phyloP scores from a whole-genome alignment of 2,329 filamentous ascomycete species.

The Arthrobotrys megalospora region DNA sequence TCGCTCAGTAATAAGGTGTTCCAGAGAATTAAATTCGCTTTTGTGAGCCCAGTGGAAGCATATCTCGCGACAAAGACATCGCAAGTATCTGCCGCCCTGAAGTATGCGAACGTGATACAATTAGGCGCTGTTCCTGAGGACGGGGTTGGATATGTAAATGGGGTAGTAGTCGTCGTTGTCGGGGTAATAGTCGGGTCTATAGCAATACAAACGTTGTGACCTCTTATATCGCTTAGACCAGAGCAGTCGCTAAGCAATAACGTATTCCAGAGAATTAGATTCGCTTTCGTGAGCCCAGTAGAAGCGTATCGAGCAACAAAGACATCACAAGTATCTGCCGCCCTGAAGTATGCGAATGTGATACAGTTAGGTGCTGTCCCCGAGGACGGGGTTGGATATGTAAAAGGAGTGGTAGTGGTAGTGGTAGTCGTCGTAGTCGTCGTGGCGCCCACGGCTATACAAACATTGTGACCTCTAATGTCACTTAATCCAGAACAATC shows the following conservation, averaged over 20 bases:
- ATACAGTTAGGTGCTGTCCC: slow-evolving; percentile 15
- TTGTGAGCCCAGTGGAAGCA: slow-evolving; percentile 23
- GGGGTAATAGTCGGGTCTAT: not conserved
- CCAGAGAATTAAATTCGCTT: slow-evolving; percentile 19
- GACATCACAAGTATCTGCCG: slow-evolving; percentile 29
- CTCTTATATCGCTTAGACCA: slow-evolving; percentile 10
- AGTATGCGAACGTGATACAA: not conserved
- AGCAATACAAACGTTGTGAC: slow-evolving; percentile 16
- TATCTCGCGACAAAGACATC: slow-evolving; percentile 24
- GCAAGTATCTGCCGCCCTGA: slow-evolving; percentile 31
- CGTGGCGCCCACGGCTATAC: slow-evolving; percentile 3
- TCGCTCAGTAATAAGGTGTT: slow-evolving; percentile 27
- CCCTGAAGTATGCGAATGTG: slow-evolving; percentile 9
- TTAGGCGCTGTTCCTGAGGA: no score
- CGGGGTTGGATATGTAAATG: no score
- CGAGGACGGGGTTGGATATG: slow-evolving; percentile 1
- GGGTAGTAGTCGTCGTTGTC: not conserved
- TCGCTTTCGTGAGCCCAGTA: slow-evolving; percentile 22
- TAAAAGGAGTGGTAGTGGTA: not conserved
- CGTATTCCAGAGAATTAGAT: slow-evolving; percentile 35
- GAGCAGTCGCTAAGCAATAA: slow-evolving; percentile 20
- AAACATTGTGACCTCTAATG: not conserved
- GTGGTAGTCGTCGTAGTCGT: not conserved
- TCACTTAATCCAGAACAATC: slow-evolving; percentile 27
- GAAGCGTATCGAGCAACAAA: slow-evolving; percentile 23